Evolutionary conservation across 768 basidiomycete genomes (phyloP).

Genomic region (Kwoniella mangroviensis): DNA sequence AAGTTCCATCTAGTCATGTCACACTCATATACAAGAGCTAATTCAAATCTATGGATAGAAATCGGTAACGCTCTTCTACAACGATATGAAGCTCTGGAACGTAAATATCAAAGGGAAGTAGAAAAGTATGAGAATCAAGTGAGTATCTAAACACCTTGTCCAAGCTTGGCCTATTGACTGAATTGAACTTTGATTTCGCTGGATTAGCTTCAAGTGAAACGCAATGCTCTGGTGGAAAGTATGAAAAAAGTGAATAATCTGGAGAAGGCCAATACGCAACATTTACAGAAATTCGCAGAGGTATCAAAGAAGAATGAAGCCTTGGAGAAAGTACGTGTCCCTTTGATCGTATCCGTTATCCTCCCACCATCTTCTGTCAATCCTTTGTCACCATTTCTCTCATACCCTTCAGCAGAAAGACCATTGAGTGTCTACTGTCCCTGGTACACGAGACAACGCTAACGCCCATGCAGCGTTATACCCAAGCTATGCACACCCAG

Average conservation of each 20-base stretch:
- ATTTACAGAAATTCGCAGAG: constrained; percentile 47
- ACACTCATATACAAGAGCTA: no score
- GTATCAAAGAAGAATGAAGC: constrained; percentile 50
- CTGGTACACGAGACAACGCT: background rate
- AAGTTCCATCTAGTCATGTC: constrained; percentile 51
- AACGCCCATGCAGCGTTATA: constrained; percentile 43
- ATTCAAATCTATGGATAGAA: constrained; percentile 59
- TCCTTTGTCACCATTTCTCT: background rate
- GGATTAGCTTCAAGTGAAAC: constrained; percentile 42
- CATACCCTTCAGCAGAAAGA: background rate
- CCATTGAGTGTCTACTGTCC: background rate
- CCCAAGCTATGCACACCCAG: constrained; percentile 54
- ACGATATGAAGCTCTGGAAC: constrained; percentile 71
- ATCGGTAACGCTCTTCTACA: constrained; percentile 86
- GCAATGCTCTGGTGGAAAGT: constrained; percentile 40
- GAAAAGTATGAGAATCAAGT: constrained; percentile 47
- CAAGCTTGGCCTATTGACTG: background rate
- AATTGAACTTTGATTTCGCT: background rate
- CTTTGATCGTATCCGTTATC: background rate
- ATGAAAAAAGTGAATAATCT: constrained; percentile 41
- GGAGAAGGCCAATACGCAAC: constrained; percentile 47
- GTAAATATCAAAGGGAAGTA: constrained; percentile 41
- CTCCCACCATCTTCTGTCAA: background rate
- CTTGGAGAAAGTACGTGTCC: constrained; percentile 51
- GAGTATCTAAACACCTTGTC: constrained; percentile 4